Evolutionary conservation across 2,329 filamentous ascomycete species (phyloP), one percentile per base, ranked within the genome.

Genomic region (Delphinella strobiligena): DNA sequence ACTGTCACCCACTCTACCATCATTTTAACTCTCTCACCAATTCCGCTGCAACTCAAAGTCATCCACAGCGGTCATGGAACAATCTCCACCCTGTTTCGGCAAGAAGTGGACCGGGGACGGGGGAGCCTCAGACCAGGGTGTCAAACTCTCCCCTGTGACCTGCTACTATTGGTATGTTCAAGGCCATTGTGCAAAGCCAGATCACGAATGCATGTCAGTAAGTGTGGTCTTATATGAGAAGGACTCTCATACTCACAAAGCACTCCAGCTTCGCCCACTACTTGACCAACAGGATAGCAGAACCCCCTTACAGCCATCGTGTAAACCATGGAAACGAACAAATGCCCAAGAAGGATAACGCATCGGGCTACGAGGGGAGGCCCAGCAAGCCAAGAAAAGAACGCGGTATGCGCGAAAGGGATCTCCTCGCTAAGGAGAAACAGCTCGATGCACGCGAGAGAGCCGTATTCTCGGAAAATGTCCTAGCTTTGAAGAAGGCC

Each of bases 151-250:
- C n/a, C n/a, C n/a, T 30, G n/a, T 45, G 17, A 43, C 43, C 24
- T 43, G 41, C 34, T 45, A 40, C 37, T 45, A 37, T 15, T 43
- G 43, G 43, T 24, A 35, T 11, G 32, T 16, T 14, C 14, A 34
- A 2, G 40, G 36, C 9, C 5, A 27, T n/a, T 45, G 43, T 29
- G 37, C 34, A 4, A 43, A 45, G 17, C 15, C 36, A 4, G 40
- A 35, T n/a, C 34, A 33, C 10, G 16, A 35, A 10, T 41, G 41
- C 34, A n/a, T 34, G 34, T 41, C 34, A 31, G 40, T 42, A 14
- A 10, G 8, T 11, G n/a, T n/a, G 9, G 9, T 35, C 4, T 19
- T 19, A 32, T 22, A 12, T 16, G 3, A 11, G 3, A 4, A 10
- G 3, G 9, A 15, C 9, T 15, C 11, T 11, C 7, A 2, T 11